Evolutionary conservation across 78 protist species (phyloP).

Genomic region (Diacronema lutheri): DNA sequence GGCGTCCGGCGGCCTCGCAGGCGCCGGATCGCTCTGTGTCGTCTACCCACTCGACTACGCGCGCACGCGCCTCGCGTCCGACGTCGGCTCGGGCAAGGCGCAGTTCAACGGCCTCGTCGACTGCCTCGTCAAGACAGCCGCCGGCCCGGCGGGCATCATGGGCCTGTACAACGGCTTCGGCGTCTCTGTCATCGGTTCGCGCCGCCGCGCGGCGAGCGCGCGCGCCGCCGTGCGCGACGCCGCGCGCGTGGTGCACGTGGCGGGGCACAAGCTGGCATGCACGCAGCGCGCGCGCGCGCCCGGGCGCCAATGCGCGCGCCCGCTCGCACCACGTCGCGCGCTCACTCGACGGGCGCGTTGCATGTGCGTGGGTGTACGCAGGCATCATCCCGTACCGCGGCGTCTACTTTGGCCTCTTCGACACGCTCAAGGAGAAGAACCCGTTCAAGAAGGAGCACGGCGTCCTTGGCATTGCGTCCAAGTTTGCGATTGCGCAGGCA

Average conservation of each 20-base stretch:
- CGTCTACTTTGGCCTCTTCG: constrained; percentile 92
- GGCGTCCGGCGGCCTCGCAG: constrained; percentile 97
- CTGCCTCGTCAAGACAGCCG: constrained; percentile 65
- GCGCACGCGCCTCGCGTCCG: constrained; percentile 90
- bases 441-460: constrained; percentile 15
- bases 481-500: constrained; percentile 62
- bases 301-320: too few species aligned
- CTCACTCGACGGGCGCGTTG: too few species aligned
- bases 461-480: constrained; percentile 24
- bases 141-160: constrained; percentile 59
- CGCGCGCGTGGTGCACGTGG: not conserved
- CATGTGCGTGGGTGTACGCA: too few species aligned
- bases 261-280: too few species aligned
- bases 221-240: too few species aligned
- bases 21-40: constrained; percentile 88
- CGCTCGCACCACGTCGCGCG: too few species aligned
- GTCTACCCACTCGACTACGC: constrained; percentile 97
- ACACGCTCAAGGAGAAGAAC: constrained; percentile 60
- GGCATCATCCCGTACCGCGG: constrained; percentile 95
- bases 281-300: too few species aligned
- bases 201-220: too few species aligned
- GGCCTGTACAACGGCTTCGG: constrained; percentile 95
- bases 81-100: constrained; percentile 76
- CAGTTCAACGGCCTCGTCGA: constrained; percentile 93
- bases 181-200: constrained; percentile 59